Evolutionary conservation across 306 rosid species (phyloP), one percentile per base, ranked within the genome.

Genomic region (Prunus padus): DNA sequence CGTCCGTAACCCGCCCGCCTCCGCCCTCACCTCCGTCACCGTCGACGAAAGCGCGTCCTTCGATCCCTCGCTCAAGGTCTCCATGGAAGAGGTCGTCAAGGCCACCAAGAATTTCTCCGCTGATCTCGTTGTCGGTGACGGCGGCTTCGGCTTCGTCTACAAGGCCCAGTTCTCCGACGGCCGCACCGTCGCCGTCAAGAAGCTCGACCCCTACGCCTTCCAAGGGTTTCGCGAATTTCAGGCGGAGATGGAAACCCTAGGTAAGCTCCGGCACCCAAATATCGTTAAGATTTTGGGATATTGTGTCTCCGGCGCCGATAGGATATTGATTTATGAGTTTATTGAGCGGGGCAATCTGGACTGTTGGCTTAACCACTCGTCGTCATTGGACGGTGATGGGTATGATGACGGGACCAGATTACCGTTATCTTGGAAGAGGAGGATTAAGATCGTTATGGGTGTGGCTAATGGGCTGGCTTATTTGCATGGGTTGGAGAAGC

Each of bases 191-290:
- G 99, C 99, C 40, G 81, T 95, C 51, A 95, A 95, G 77, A 87
- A 88, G 77, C 97, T 92, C 20, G 87, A 90, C 44, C 96, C 80
- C 4, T 92, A 90, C 66, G 97, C 99, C 12, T 95, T 95, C 81
- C 99, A 95, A 76, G 99, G 99, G 6, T 90, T 89, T 63, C 95
- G 99, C 1, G 98, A 95, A 73, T 94, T 94, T 77, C 87, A 85
- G 26, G 98, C 98, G 19, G 98, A 94, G 85, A 86, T 94, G 97
- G 98, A 95, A 37, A 92, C 97, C 1, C 85, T 95, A 3, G 85
- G 91, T n/a, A 78, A 73, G 73, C 88, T 95, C 80, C 80, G 75
- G 11, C 99, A 95, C 80, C 83, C 5, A 0, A 92, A 95, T 71
- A 80, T 95, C 76, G 97, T 92, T 1, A 88, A 81, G 59, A 86